Percentiles rank a stretch among this genome's conserved stretches.
Conservation (phyloP, 164 flowering plant genomes). For the Litsea cubeba region DNA sequence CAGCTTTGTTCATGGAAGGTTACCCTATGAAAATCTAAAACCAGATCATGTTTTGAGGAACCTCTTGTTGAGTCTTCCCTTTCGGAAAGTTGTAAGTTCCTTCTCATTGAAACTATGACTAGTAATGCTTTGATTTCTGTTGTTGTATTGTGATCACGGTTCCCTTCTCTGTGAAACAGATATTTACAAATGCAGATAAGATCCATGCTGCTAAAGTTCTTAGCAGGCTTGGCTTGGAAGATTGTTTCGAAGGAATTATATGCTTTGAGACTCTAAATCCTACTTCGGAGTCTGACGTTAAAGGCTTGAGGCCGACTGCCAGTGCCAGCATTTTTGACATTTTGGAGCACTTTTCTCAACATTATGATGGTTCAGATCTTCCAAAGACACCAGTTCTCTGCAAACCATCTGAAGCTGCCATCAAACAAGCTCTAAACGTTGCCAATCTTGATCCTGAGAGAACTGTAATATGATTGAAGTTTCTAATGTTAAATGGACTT, state of each 20-base stretch:
- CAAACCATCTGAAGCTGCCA: constrained; percentile 72
- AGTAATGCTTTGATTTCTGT: neutral
- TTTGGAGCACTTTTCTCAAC: constrained; percentile 21
- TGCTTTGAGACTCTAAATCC: constrained; percentile 82
- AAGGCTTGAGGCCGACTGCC: neutral
- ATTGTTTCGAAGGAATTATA: constrained; percentile 75
- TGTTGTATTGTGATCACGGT: too few relatives aligned
- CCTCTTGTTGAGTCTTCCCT: constrained; percentile 79
- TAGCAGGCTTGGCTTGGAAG: constrained; percentile 73
- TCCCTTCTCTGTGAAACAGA: constrained; percentile 27
- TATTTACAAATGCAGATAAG: constrained; percentile 79
- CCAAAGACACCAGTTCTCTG: constrained; percentile 73
- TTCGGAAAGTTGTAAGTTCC: constrained; percentile 70
- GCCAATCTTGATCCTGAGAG: constrained; percentile 62
- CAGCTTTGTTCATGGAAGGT: constrained; percentile 80
- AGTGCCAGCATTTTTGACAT: constrained; percentile 29
- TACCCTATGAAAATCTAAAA: constrained; percentile 76
- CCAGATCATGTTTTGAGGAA: constrained; percentile 75
- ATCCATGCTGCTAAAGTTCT: constrained; percentile 63
- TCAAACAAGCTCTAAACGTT: constrained; percentile 54
- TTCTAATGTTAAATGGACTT: too few relatives aligned
- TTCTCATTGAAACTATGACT: neutral
- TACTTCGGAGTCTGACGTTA: constrained; percentile 14
- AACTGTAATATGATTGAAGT: constrained; percentile 50
- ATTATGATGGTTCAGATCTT: constrained; percentile 24